A percentile compares a stretch with the other conserved stretches of the same genome.
phyloP scores from a whole-genome alignment of 2,329 filamentous ascomycete species.

The Neobulgaria alba region DNA sequence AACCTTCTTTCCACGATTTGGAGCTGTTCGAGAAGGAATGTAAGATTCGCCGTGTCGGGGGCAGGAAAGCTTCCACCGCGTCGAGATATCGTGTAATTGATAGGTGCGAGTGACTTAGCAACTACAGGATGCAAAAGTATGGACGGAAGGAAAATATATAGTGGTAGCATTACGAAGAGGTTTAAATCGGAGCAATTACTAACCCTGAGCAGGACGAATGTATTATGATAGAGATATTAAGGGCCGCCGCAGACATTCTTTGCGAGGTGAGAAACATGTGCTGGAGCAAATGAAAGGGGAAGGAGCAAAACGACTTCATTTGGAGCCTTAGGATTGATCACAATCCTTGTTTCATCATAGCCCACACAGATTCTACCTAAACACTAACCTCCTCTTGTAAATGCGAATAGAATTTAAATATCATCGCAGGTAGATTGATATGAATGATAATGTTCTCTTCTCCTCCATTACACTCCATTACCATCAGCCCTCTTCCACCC shows the following conservation, averaged over 20 bases:
- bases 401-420: too few species aligned
- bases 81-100: conserved; percentile 14
- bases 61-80: conserved; percentile 14
- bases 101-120: conserved; percentile 8
- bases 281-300: not conserved
- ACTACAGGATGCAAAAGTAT: not conserved
- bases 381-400: too few species aligned
- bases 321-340: not conserved
- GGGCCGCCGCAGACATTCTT: too few species aligned
- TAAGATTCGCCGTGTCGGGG: conserved; percentile 11
- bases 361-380: too few species aligned
- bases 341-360: not conserved
- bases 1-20: too few species aligned
- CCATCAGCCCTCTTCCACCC: too few species aligned
- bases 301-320: not conserved
- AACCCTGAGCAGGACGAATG: not conserved
- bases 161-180: conserved; percentile 1
- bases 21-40: not conserved
- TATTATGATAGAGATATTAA: not conserved
- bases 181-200: not conserved
- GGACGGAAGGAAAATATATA: not conserved
- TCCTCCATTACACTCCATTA: too few species aligned
- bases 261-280: not conserved
- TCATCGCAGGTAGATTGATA: too few species aligned
- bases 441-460: too few species aligned